phyloP scores from a whole-genome alignment of 257 asterid genomes.

The Petrea volubilis region DNA sequence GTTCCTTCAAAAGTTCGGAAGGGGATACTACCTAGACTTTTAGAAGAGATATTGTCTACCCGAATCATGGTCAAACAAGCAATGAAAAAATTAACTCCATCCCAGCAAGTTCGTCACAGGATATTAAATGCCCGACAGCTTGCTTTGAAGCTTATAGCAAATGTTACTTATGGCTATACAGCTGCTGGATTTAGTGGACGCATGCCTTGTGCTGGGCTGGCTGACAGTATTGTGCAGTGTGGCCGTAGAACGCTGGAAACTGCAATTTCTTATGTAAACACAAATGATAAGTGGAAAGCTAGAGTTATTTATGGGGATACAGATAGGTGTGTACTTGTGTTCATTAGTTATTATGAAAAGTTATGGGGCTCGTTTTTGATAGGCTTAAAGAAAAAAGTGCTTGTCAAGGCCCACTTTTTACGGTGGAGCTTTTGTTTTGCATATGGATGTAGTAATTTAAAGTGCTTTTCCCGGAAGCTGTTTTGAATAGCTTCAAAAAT shows the following conservation, averaged over 20 bases:
- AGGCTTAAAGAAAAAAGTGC: too few relatives aligned
- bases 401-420: too few relatives aligned
- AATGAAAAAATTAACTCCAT: constrained; percentile 76
- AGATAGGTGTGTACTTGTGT: constrained; percentile 57
- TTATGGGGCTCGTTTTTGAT: too few relatives aligned
- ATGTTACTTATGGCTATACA: constrained; percentile 96
- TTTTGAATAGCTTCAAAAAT: too few relatives aligned
- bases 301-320: constrained; percentile 94
- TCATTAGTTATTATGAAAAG: neutral
- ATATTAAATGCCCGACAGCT: constrained; percentile 91
- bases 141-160: constrained; percentile 96
- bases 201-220: constrained; percentile 99
- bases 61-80: constrained; percentile 97
- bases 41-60: constrained; percentile 91
- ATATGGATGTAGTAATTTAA: too few relatives aligned
- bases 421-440: too few relatives aligned
- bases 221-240: constrained; percentile 98
- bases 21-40: constrained; percentile 86
- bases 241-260: constrained; percentile 91
- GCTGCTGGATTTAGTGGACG: constrained; percentile 99
- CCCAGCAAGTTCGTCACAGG: constrained; percentile 76
- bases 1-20: constrained; percentile 73
- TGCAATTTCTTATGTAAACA: constrained; percentile 81
- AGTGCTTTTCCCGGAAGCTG: too few relatives aligned
- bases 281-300: constrained; percentile 81